Evolutionary conservation across 257 asterid species (phyloP).

Genomic region (Solanum pennellii): DNA sequence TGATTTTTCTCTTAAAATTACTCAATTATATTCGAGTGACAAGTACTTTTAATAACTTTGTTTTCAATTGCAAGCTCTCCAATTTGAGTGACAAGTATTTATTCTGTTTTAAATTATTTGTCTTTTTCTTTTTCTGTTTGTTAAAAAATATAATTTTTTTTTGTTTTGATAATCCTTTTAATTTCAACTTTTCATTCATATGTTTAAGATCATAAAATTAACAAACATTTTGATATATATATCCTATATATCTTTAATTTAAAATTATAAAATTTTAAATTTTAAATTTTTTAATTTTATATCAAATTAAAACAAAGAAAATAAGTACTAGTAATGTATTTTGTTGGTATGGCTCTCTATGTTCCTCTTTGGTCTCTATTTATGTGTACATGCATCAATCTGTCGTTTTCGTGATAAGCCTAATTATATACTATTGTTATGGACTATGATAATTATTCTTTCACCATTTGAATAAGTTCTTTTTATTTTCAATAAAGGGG

Average conservation of each 20-base stretch:
- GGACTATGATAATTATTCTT: neutral
- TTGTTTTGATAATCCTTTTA: too few relatives aligned
- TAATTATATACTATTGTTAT: neutral
- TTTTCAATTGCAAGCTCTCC: neutral
- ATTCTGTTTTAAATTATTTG: too few relatives aligned
- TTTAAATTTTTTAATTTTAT: neutral
- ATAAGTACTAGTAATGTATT: neutral
- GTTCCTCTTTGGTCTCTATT: neutral
- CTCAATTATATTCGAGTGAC: neutral
- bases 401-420: neutral
- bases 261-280: too few relatives aligned
- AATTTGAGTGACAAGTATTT: neutral
- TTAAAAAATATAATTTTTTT: too few relatives aligned
- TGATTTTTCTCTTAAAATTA: neutral
- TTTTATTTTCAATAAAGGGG: neutral
- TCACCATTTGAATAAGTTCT: neutral
- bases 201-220: too few relatives aligned
- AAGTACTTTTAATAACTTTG: neutral
- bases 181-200: accelerated
- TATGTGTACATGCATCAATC: neutral
- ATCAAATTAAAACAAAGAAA: neutral
- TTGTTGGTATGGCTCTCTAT: neutral
- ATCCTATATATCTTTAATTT: too few relatives aligned
- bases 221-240: too few relatives aligned
- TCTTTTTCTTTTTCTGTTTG: too few relatives aligned